A percentile compares a stretch with the other conserved stretches of the same genome.
phyloP scores from a whole-genome alignment of 192 early-diverging fungal genomes.

The Diversispora eburnea region DNA sequence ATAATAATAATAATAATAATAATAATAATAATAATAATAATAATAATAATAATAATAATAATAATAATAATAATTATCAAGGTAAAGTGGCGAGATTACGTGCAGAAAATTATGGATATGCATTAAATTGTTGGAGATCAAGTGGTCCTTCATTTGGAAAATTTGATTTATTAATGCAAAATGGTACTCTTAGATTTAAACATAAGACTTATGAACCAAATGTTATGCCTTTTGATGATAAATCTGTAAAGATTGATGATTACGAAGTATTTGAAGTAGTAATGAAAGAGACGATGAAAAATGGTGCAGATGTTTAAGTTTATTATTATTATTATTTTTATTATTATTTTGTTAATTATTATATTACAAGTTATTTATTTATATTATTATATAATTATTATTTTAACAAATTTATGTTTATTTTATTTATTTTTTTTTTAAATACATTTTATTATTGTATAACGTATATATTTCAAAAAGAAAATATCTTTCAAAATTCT shows the following conservation, averaged over 20 bases:
- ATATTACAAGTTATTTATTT: too few relatives aligned
- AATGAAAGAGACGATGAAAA: not conserved
- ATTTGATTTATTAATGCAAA: constrained; percentile 18
- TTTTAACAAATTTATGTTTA: too few relatives aligned
- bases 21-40: too few relatives aligned
- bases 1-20: too few relatives aligned
- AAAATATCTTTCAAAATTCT: too few relatives aligned
- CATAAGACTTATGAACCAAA: constrained; percentile 8
- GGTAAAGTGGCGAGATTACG: not conserved
- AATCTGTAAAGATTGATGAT: not conserved
- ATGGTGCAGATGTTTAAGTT: not conserved
- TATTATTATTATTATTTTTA: too few relatives aligned
- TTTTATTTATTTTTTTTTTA: too few relatives aligned
- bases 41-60: not conserved
- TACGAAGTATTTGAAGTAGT: constrained; percentile 14
- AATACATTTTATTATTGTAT: too few relatives aligned
- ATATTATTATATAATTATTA: too few relatives aligned
- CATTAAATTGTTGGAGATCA: constrained; percentile 9
- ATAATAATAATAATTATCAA: too few relatives aligned
- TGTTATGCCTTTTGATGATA: not conserved
- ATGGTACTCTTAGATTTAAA: constrained; percentile 2
- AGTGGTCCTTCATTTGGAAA: constrained; percentile 23
- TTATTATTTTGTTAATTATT: too few relatives aligned
- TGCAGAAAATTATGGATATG: not conserved
- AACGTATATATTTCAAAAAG: too few relatives aligned